phyloP scores from a whole-genome alignment of 345 rosid species.

The Syzygium aqueum region DNA sequence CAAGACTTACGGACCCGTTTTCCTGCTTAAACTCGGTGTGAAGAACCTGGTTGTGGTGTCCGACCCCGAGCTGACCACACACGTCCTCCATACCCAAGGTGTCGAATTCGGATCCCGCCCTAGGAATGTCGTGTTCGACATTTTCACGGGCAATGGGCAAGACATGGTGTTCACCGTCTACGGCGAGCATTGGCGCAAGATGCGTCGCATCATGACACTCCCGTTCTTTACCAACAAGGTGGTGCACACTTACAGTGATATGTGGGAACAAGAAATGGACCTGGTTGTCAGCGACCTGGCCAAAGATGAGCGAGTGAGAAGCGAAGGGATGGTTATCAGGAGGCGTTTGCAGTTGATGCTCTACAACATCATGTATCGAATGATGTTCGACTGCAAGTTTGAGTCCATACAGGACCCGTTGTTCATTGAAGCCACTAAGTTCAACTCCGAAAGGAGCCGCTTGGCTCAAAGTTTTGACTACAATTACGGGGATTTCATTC shows the following conservation, averaged over 20 bases:
- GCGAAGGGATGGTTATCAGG: conserved; percentile 34
- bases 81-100: conserved; percentile 53
- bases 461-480: conserved; percentile 59
- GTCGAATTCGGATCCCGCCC: conserved; percentile 61
- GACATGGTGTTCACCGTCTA: conserved; percentile 69
- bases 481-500: conserved; percentile 63
- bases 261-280: conserved; percentile 64
- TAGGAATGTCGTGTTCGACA: conserved; percentile 48
- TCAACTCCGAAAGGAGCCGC: conserved; percentile 51
- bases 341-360: conserved; percentile 51
- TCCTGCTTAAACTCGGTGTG: conserved; percentile 43
- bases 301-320: conserved; percentile 9
- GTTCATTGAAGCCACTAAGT: conserved; percentile 40
- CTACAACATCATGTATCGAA: conserved; percentile 55
- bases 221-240: conserved; percentile 66
- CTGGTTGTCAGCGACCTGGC: conserved; percentile 32
- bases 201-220: conserved; percentile 59
- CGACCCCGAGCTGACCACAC: conserved; percentile 38
- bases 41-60: conserved; percentile 39
- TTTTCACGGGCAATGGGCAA: conserved; percentile 56
- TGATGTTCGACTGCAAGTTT: conserved; percentile 57
- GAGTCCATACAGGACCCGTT: conserved; percentile 35
- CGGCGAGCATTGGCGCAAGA: conserved; percentile 59
- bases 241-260: conserved; percentile 28
- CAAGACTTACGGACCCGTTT: conserved; percentile 28